A percentile compares a stretch with the other conserved stretches of the same genome.
Conservation (phyloP, 345 rosid genomes). For the Sisymbrium irio region DNA sequence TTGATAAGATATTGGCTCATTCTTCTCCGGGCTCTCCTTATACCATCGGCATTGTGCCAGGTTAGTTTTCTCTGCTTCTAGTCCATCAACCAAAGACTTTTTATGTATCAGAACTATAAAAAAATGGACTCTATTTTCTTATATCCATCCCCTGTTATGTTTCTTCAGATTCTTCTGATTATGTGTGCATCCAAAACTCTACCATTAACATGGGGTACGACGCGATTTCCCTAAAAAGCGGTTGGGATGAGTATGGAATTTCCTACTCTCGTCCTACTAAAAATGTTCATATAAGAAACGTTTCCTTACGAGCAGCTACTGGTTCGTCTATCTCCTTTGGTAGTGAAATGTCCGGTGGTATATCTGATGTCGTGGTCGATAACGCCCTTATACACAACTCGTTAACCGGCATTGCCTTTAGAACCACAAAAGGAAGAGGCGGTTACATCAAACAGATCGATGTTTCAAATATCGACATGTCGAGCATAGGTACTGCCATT, state of each 20-base stretch:
- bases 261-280: conserved; percentile 40
- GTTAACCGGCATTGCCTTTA: conserved; percentile 43
- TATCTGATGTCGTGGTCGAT: conserved; percentile 41
- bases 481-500: conserved; percentile 36
- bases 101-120: no score
- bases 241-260: conserved; percentile 72
- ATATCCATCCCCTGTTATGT: not conserved
- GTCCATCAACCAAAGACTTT: not conserved
- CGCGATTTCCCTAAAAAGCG: conserved; percentile 56
- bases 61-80: conserved; percentile 30
- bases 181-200: conserved; percentile 55
- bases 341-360: conserved; percentile 63
- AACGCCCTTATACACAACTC: conserved; percentile 33
- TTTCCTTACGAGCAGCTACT: conserved; percentile 37
- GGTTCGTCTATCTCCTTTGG: conserved; percentile 57
- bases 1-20: conserved; percentile 40
- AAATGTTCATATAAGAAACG: conserved; percentile 44
- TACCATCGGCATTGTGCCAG: conserved; percentile 55
- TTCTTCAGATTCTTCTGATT: conserved; percentile 52
- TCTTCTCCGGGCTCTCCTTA: conserved; percentile 48
- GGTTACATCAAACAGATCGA: conserved; percentile 47
- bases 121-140: not conserved
- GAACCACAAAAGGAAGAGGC: conserved; percentile 57
- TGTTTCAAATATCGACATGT: conserved; percentile 41
- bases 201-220: conserved; percentile 56